These are phyloP conservation scores for Sporodiniella umbellata DNA, from an alignment of 371 early-diverging fungal species.

Conservation along the genomic window DNA sequence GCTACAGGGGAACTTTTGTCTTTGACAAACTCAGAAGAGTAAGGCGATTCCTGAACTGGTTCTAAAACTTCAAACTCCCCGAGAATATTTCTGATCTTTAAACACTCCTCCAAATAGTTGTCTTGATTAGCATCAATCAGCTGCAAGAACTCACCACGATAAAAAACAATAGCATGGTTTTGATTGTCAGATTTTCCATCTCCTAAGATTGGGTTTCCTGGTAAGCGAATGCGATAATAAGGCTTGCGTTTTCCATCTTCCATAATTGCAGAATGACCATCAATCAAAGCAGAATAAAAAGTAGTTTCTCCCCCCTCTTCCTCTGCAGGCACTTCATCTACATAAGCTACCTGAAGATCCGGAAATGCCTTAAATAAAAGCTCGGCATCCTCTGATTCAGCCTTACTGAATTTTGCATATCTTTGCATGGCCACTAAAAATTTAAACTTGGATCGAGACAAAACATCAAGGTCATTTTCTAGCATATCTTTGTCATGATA, in stretches of 20 bases:
- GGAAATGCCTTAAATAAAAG: constrained; percentile 78
- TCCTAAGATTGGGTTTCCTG: constrained; percentile 87
- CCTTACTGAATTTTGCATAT: constrained; percentile 68
- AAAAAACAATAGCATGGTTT: constrained; percentile 82
- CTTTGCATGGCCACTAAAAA: constrained; percentile 91
- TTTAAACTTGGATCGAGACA: constrained; percentile 77
- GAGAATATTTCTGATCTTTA: constrained; percentile 84
- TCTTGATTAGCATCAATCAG: constrained; percentile 93
- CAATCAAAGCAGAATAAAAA: constrained; percentile 73
- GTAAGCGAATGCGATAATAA: constrained; percentile 73
- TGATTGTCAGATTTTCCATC: constrained; percentile 93
- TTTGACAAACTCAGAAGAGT: constrained; percentile 47
- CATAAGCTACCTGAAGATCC: constrained; percentile 77
- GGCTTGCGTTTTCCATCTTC: constrained; percentile 72
- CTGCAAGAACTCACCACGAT: constrained; percentile 84
- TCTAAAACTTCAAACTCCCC: constrained; percentile 85
- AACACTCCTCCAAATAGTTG: constrained; percentile 85
- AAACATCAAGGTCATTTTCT: constrained; percentile 65
- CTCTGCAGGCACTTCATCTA: constrained; percentile 64
- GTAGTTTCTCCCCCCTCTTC: constrained; percentile 52
- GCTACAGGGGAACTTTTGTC: constrained; percentile 69
- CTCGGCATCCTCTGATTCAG: constrained; percentile 78
- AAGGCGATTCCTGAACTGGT: constrained; percentile 63
- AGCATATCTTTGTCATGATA: constrained; percentile 63
- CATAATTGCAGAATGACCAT: constrained; percentile 64